Base-by-base conservation (phyloP, 2,329 filamentous ascomycete genomes). In the Fusarium sp. region DNA sequence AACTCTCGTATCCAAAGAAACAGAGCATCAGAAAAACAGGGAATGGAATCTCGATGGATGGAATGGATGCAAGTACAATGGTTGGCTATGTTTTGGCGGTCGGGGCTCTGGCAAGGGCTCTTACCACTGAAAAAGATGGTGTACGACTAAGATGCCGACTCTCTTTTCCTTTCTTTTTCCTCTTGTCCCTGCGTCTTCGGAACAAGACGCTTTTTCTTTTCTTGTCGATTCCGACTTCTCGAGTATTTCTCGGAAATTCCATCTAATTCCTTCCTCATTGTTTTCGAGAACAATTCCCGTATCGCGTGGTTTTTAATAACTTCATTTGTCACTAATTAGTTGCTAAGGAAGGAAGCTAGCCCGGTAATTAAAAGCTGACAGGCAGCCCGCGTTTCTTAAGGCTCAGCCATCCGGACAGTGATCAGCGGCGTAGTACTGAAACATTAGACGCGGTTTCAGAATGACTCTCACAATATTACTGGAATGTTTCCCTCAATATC, bases 1-100 rank as follows among this genome's bases (percentile, higher is more conserved):
- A 43, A 55, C 28, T 30, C 58, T 63, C 18, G 25, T 6, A 53
- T 53, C 32, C 49, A 5, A 21, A 18, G 25, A 40, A 34, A n/a
- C 18, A 51, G 20, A 16, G 16, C 34, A 37, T n/a, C 34, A 32
- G 7, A 32, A 53, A 53, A 42, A 25, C 21, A 65, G 27, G 55
- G 45, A 49, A 50, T 42, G 32, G 14, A 27, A 61, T 66, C 62
- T 55, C 55, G 43, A 66, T 66, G n/a, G 14, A 16, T 66, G 63
- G 63, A 66, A 66, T 66, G 63, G 41, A 30, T 41, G 28, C n/a
- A 21, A 21, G 49, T 40, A 30, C 20, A 40, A n/a, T 40, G 41
- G 51, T 30, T 32, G 28, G 55, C 20, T 42, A 21, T 32, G 25
- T 42, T 13, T 48, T 55, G 28, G 14, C 18, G n/a, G 27, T n/a